phyloP scores from a whole-genome alignment of 1,284 basidiomycete species.

The Gymnopus androsaceus region DNA sequence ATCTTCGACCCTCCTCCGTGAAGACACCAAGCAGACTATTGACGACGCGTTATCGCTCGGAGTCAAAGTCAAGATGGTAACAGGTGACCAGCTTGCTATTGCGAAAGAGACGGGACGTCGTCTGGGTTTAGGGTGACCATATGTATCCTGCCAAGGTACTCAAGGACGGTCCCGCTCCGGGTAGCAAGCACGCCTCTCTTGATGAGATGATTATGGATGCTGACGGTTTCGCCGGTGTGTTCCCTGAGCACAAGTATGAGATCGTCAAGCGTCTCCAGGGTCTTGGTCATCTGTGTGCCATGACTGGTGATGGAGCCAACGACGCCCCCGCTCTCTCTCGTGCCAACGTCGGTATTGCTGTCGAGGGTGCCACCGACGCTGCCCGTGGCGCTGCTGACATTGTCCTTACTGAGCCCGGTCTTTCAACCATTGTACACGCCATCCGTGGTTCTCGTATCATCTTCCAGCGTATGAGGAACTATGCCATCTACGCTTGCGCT shows the following conservation, averaged over 20 bases:
- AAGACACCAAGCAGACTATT: slow-evolving; percentile 98
- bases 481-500: slow-evolving; percentile 89
- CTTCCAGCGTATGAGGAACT: slow-evolving; percentile 98
- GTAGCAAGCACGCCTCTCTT: slow-evolving; percentile 77
- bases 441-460: slow-evolving; percentile 95
- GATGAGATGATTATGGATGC: slow-evolving; percentile 95
- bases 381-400: slow-evolving; percentile 96
- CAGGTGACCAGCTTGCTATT: slow-evolving; percentile 98
- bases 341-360: slow-evolving; percentile 96
- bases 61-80: slow-evolving; percentile 99
- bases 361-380: slow-evolving; percentile 95
- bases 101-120: slow-evolving; percentile 99
- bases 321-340: slow-evolving; percentile 92
- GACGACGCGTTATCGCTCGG: slow-evolving; percentile 95
- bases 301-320: slow-evolving; percentile 98
- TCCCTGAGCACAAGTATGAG: slow-evolving; percentile 93
- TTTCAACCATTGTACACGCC: slow-evolving; percentile 95
- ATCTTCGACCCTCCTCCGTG: slow-evolving; percentile 98
- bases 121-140: slow-evolving; percentile 91
- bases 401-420: slow-evolving; percentile 92
- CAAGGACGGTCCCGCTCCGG: slow-evolving; percentile 85
- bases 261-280: slow-evolving; percentile 91
- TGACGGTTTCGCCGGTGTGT: slow-evolving; percentile 93
- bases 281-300: slow-evolving; percentile 85
- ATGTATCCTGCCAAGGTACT: slow-evolving; percentile 97